Conservation (phyloP, 78 protist species). For the Pelomyxa schiedti region DNA sequence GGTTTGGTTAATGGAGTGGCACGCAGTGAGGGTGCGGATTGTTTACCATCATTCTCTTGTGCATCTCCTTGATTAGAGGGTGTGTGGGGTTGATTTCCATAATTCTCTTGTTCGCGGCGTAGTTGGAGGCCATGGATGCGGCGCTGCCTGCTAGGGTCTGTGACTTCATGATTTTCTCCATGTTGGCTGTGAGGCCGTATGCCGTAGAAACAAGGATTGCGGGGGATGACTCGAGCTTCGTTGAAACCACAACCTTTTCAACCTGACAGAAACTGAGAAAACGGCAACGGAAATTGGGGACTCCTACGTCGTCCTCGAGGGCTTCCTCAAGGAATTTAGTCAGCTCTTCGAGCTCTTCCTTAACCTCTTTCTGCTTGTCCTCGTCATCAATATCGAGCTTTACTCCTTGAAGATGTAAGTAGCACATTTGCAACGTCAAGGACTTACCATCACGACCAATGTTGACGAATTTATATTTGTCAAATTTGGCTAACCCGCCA, state of each 20-base stretch:
- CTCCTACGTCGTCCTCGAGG: conserved; percentile 38
- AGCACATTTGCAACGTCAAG: too few relatives aligned
- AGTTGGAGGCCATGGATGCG: conserved; percentile 17
- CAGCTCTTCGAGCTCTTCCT: conserved; percentile 52
- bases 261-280: too few relatives aligned
- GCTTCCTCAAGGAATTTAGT: conserved; percentile 34
- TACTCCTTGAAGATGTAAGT: too few relatives aligned
- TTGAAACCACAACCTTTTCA: conserved; percentile 58
- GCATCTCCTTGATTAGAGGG: conserved; percentile 51
- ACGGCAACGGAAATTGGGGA: too few relatives aligned
- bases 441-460: conserved; percentile 81
- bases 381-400: conserved; percentile 29
- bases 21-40: too few relatives aligned
- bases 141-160: conserved; percentile 81
- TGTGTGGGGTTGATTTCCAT: conserved; percentile 88
- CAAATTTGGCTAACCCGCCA: conserved; percentile 40
- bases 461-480: conserved; percentile 19
- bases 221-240: conserved; percentile 72
- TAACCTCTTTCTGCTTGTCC: conserved; percentile 33
- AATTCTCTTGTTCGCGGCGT: too few relatives aligned
- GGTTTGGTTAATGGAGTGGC: too few relatives aligned
- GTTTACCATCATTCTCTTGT: conserved; percentile 2
- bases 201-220: conserved; percentile 54
- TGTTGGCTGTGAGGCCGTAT: conserved; percentile 85
- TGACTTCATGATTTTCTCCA: conserved; percentile 84